A percentile compares a stretch with the other conserved stretches of the same genome.
These are phyloP conservation scores for Daldinia loculata DNA, from an alignment of 495 filamentous ascomycete genomes.

Conservation along the genomic window DNA sequence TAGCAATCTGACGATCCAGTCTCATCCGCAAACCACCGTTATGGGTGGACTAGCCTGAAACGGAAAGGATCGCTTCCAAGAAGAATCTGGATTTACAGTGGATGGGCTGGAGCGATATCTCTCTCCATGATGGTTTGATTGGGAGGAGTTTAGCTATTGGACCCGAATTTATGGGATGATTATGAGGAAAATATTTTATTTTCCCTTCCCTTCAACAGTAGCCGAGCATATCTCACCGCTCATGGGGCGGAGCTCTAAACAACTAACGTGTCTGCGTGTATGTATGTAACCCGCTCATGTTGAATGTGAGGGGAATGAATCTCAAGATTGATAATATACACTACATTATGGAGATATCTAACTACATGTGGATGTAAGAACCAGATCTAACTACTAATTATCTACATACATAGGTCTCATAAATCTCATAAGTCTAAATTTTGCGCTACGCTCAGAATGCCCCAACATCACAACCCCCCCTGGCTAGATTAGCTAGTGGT, in stretches of 20 bases:
- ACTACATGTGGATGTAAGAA: background rate
- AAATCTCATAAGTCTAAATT: background rate
- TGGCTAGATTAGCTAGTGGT: background rate
- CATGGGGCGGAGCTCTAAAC: background rate
- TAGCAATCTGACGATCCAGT: slow-evolving; percentile 5
- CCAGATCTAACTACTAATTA: background rate
- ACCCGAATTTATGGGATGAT: background rate
- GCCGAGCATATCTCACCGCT: background rate
- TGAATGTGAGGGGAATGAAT: background rate
- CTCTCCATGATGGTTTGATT: background rate
- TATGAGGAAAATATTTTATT: background rate
- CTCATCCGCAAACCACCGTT: slow-evolving; percentile 4
- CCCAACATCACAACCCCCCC: background rate
- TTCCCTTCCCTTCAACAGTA: background rate
- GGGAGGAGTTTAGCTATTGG: background rate
- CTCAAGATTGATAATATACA: background rate
- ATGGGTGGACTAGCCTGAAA: background rate
- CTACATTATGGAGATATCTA: background rate
- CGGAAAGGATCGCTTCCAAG: background rate
- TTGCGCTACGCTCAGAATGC: background rate
- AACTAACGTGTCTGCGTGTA: no score
- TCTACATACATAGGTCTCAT: background rate
- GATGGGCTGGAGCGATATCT: background rate
- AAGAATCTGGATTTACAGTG: background rate
- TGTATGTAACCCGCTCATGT: background rate